These are phyloP conservation scores for Clarireedia sp. DNA, from an alignment of 2,329 filamentous ascomycete genomes.

Conservation along the genomic window DNA sequence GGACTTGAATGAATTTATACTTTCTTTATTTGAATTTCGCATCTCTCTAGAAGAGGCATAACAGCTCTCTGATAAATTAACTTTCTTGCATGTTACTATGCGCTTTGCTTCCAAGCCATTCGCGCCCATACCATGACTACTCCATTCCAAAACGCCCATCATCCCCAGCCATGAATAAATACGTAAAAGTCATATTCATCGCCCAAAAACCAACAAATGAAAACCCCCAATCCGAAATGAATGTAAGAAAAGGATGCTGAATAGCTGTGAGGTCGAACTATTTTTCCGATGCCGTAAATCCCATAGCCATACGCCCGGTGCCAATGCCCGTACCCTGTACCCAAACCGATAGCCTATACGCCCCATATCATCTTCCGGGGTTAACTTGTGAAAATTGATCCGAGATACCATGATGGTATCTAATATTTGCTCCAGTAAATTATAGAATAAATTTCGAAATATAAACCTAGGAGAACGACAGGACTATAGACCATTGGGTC, in stretches of 20 bases:
- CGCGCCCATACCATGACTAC: neutral
- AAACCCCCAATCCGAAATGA: constrained; percentile 1
- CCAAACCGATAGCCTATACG: neutral
- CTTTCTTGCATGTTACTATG: neutral
- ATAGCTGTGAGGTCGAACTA: too few relatives aligned
- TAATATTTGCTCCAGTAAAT: neutral
- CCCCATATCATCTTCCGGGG: constrained; percentile 4
- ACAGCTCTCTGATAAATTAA: neutral
- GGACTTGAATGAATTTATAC: neutral
- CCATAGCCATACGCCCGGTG: too few relatives aligned
- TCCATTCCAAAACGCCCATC: neutral
- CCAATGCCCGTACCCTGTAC: neutral
- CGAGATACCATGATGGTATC: too few relatives aligned
- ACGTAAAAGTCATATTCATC: constrained; percentile 5
- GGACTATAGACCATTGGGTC: constrained; percentile 27
- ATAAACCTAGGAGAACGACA: neutral
- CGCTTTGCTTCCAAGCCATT: neutral
- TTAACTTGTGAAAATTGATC: neutral
- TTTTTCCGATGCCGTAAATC: too few relatives aligned
- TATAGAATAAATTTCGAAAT: neutral
- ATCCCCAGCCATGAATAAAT: neutral
- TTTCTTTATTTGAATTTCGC: neutral
- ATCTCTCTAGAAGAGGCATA: neutral
- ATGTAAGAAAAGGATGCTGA: neutral
- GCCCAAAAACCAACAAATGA: neutral